Evolutionary conservation across 768 basidiomycete genomes (phyloP).

Genomic region (Phaeotremella fagi): DNA sequence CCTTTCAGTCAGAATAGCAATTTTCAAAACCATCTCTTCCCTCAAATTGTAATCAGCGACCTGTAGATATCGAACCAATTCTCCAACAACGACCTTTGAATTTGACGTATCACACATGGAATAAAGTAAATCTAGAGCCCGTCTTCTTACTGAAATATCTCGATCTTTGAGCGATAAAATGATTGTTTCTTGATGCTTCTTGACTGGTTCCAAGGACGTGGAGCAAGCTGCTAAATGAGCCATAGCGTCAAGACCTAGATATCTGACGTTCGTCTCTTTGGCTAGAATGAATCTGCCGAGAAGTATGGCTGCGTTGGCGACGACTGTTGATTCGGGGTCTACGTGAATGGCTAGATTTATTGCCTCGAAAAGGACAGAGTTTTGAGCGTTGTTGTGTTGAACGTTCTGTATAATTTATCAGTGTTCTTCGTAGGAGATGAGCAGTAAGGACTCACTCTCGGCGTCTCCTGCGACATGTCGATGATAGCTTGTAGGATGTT

Average conservation of each 20-base stretch:
- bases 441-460: slow-evolving; percentile 48
- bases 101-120: slow-evolving; percentile 99
- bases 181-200: slow-evolving; percentile 92
- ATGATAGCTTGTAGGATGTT: slow-evolving; percentile 84
- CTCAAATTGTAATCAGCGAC: slow-evolving; percentile 95
- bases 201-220: slow-evolving; percentile 84
- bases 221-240: slow-evolving; percentile 93
- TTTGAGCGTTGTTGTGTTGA: slow-evolving; percentile 97
- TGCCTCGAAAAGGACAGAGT: slow-evolving; percentile 96
- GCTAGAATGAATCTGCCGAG: slow-evolving; percentile 94
- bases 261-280: slow-evolving; percentile 97
- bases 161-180: slow-evolving; percentile 91
- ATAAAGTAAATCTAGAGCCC: slow-evolving; percentile 91
- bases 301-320: slow-evolving; percentile 78
- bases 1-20: slow-evolving; percentile 97
- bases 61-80: slow-evolving; percentile 84
- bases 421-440: neutral
- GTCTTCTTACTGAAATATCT: slow-evolving; percentile 89
- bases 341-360: slow-evolving; percentile 94
- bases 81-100: slow-evolving; percentile 90
- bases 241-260: slow-evolving; percentile 96
- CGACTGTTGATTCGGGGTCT: slow-evolving; percentile 82
- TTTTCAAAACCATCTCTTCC: slow-evolving; percentile 98
- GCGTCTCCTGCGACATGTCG: slow-evolving; percentile 78
- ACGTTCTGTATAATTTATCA: slow-evolving; percentile 58